Percentiles rank a stretch among this genome's conserved stretches.
Conservation (phyloP, 257 asterid genomes). For the Gardenia jasminoides region DNA sequence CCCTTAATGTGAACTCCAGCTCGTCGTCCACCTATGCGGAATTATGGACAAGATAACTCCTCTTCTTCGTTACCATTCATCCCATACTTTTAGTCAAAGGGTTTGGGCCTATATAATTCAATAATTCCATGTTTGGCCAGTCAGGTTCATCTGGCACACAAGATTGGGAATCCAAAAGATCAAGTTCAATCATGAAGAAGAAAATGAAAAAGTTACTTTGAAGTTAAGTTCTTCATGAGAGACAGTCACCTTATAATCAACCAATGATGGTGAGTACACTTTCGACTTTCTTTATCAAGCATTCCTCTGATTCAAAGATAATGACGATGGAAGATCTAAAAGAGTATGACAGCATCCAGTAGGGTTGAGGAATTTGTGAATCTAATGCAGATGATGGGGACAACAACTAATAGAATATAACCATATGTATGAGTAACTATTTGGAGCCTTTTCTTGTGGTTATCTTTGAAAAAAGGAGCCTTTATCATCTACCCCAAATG, state of each 20-base stretch:
- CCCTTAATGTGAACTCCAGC: constrained; percentile 6
- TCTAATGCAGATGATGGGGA: constrained; percentile 6
- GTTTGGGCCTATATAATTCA: not conserved
- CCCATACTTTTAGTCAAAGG: constrained; percentile 4
- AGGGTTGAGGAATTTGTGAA: constrained; percentile 2
- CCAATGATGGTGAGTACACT: not conserved
- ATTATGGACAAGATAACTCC: constrained; percentile 1
- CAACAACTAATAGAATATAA: not conserved
- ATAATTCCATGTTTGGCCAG: not conserved
- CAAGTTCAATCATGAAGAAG: constrained; percentile 4
- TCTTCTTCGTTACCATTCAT: not conserved
- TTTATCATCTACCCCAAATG: not conserved
- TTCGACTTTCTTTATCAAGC: not conserved
- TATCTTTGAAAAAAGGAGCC: not conserved
- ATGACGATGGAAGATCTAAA: not conserved
- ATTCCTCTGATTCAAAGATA: not conserved
- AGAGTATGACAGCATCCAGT: constrained; percentile 6
- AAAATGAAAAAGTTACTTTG: constrained; percentile 6
- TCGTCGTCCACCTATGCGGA: not conserved
- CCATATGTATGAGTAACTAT: not conserved
- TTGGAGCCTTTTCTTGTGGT: constrained; percentile 10
- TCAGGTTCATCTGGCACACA: not conserved
- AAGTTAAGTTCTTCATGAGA: not conserved
- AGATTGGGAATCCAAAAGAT: not conserved
- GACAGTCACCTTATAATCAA: not conserved